Conservation (phyloP, 2,329 filamentous ascomycete species). For the Fulvia fulva region DNA sequence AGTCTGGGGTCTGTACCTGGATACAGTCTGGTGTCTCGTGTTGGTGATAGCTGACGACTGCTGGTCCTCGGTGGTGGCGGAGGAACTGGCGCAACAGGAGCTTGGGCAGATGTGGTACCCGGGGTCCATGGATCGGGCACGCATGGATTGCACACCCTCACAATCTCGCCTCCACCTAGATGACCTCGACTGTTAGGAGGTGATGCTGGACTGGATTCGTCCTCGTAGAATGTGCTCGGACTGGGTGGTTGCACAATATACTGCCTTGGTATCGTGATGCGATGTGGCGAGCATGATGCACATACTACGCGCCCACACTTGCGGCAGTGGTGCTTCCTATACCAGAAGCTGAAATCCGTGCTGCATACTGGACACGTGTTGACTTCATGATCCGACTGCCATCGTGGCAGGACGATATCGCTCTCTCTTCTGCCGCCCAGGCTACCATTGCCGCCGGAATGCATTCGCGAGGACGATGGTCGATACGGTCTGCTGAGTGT, state of each 20-base stretch:
- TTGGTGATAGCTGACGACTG: background rate
- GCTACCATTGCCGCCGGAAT: background rate
- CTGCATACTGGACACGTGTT: slow-evolving; percentile 80
- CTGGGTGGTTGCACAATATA: slow-evolving; percentile 79
- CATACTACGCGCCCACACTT: slow-evolving; percentile 95
- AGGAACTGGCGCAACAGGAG: slow-evolving; percentile 1
- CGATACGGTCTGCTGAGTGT: background rate
- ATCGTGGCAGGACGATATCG: slow-evolving; percentile 62
- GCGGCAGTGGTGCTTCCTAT: slow-evolving; percentile 89
- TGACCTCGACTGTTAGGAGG: slow-evolving; percentile 38
- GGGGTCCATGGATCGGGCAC: slow-evolving; percentile 57
- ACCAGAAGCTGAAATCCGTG: slow-evolving; percentile 75
- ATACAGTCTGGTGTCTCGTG: background rate
- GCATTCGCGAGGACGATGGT: background rate
- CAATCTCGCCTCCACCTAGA: slow-evolving; percentile 62
- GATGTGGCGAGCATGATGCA: slow-evolving; percentile 82
- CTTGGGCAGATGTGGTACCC: slow-evolving; percentile 2
- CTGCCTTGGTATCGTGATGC: slow-evolving; percentile 89
- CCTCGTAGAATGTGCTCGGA: slow-evolving; percentile 8
- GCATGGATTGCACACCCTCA: slow-evolving; percentile 68
- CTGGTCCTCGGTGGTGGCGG: slow-evolving; percentile 1
- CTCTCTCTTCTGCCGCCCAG: slow-evolving; percentile 24
- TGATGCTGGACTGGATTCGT: slow-evolving; percentile 7
- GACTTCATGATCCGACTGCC: slow-evolving; percentile 86
- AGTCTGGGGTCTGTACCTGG: background rate